Percentiles rank a stretch among this genome's conserved stretches.
Evolutionary conservation across 768 basidiomycete genomes (phyloP).

Genomic region (Suillus ampliporus): DNA sequence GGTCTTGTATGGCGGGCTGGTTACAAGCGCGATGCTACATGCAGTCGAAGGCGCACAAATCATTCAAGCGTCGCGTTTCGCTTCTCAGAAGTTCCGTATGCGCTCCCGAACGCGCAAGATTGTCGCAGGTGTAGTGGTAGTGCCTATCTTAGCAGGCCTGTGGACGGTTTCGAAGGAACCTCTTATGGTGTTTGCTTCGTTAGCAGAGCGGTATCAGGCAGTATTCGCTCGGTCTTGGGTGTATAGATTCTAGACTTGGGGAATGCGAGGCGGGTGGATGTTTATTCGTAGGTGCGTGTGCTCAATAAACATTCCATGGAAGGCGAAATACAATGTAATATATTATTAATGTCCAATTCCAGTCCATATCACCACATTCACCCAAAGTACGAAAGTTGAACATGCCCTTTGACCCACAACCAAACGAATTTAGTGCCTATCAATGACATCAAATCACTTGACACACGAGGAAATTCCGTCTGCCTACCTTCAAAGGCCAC

Average conservation of each 20-base stretch:
- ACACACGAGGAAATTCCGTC: not conserved
- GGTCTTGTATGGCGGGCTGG: slow-evolving; percentile 67
- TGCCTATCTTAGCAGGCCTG: slow-evolving; percentile 64
- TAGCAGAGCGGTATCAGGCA: slow-evolving; percentile 55
- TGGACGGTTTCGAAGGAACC: slow-evolving; percentile 61
- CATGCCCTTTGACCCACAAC: not conserved
- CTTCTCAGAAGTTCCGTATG: slow-evolving; percentile 25
- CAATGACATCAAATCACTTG: not conserved
- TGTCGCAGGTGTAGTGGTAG: slow-evolving; percentile 41
- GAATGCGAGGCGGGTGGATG: not conserved
- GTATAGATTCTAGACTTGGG: slow-evolving; percentile 46
- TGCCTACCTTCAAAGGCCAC: slow-evolving; percentile 41
- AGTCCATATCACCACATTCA: not conserved
- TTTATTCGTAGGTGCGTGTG: not conserved
- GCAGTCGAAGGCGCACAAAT: slow-evolving; percentile 62
- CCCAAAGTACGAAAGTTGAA: not conserved
- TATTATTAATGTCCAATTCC: not conserved
- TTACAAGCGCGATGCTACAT: slow-evolving; percentile 62
- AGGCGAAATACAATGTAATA: not conserved
- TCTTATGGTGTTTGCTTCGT: slow-evolving; percentile 56
- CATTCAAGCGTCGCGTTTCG: slow-evolving; percentile 57
- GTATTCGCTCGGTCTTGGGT: slow-evolving; percentile 52
- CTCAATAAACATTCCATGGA: not conserved
- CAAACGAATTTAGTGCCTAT: not conserved
- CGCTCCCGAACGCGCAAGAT: slow-evolving; percentile 31